These are phyloP conservation scores for Prunus yedoensis DNA, from an alignment of 331 rosid species.

Conservation along the genomic window DNA sequence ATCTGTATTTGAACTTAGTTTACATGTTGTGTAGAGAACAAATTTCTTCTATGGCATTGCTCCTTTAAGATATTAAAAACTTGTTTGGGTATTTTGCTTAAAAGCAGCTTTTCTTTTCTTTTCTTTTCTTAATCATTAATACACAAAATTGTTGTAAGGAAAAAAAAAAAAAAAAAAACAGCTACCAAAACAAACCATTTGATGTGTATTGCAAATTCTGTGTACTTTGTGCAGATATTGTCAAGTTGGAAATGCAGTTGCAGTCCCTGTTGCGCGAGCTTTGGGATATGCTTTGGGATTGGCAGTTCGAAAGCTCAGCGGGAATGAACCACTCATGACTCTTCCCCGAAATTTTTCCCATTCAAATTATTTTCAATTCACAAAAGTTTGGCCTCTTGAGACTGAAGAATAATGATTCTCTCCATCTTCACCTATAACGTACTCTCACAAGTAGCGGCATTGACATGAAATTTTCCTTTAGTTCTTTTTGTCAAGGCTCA, in stretches of 20 bases:
- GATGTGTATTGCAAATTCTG: neutral
- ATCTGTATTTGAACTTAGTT: too few relatives aligned
- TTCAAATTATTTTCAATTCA: conserved; percentile 60
- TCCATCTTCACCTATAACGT: neutral
- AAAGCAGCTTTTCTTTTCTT: too few relatives aligned
- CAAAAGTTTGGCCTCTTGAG: conserved; percentile 25
- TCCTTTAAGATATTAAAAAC: too few relatives aligned
- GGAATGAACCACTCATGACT: conserved; percentile 52
- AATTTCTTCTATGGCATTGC: too few relatives aligned
- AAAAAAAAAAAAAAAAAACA: too few relatives aligned
- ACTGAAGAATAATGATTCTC: conserved; percentile 32
- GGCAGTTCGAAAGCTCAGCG: conserved; percentile 52
- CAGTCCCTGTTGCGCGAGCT: conserved; percentile 68
- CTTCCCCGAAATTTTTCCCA: conserved; percentile 80
- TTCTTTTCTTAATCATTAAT: too few relatives aligned
- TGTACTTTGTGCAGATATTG: conserved; percentile 54
- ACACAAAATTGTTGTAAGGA: too few relatives aligned
- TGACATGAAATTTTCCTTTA: neutral
- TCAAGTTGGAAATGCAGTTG: conserved; percentile 90
- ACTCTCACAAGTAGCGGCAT: neutral
- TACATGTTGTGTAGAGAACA: too few relatives aligned
- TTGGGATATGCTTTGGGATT: conserved; percentile 78
- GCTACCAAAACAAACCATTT: neutral
- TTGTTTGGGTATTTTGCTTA: too few relatives aligned
- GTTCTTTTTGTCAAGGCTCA: neutral